Percentiles rank a stretch among this genome's conserved stretches.
phyloP scores from a whole-genome alignment of 2,329 filamentous ascomycete genomes.

The Aspergillus vadensis region DNA sequence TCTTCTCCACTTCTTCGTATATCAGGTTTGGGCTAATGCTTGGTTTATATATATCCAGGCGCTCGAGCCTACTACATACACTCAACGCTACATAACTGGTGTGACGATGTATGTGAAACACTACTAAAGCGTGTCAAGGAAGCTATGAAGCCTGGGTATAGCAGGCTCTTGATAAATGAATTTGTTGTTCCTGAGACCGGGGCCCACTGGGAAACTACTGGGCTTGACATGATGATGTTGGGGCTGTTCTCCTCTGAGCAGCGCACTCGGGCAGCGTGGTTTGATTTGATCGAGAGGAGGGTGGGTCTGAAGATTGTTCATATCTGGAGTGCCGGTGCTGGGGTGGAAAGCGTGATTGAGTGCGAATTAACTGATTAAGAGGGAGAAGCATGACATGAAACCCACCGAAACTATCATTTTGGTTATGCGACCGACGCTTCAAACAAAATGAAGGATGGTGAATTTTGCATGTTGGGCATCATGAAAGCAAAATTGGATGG shows the following conservation, averaged over 20 bases:
- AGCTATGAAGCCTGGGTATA: constrained; percentile 42
- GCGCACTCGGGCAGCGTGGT: constrained; percentile 45
- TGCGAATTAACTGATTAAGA: constrained; percentile 16
- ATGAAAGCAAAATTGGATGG: no score
- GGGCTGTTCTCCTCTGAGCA: constrained; percentile 40
- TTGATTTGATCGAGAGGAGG: constrained; percentile 29
- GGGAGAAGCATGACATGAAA: no score
- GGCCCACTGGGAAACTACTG: constrained; percentile 35
- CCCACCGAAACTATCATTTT: no score
- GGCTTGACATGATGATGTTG: constrained; percentile 50
- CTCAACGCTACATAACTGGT: constrained; percentile 33
- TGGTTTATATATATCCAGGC: constrained; percentile 19
- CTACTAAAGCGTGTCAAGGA: constrained; percentile 31
- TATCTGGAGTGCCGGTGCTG: constrained; percentile 30
- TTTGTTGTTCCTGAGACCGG: constrained; percentile 42
- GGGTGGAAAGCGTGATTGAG: constrained; percentile 30
- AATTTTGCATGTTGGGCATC: no score
- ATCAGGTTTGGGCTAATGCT: not conserved
- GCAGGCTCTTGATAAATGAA: constrained; percentile 49
- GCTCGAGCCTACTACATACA: constrained; percentile 31
- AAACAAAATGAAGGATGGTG: no score
- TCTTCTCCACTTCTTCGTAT: not conserved
- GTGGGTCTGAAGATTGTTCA: constrained; percentile 41
- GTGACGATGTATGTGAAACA: constrained; percentile 32
- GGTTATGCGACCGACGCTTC: no score